Percentiles rank a stretch among this genome's conserved stretches.
Evolutionary conservation across 1,284 basidiomycete genomes (phyloP).

Genomic region (Leccinum solheimii): DNA sequence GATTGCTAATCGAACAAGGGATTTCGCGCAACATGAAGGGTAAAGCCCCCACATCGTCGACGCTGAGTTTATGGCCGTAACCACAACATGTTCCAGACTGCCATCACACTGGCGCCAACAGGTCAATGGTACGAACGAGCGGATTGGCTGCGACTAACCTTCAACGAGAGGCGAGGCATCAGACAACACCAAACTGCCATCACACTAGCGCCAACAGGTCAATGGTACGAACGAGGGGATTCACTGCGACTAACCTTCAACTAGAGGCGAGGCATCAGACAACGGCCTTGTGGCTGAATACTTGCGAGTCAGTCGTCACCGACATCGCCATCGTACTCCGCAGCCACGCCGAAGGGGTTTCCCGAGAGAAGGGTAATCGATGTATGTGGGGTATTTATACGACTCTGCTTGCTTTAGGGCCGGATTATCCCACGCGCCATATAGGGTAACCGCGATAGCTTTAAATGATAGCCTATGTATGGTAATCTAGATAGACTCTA

Average conservation of each 20-base stretch:
- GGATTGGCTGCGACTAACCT: too few species aligned
- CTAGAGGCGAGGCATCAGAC: slow-evolving; percentile 16
- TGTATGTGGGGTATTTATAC: slow-evolving; percentile 19
- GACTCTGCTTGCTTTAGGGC: slow-evolving; percentile 27
- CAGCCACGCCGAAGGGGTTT: slow-evolving; percentile 37
- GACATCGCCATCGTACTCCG: not conserved
- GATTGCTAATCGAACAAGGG: not conserved
- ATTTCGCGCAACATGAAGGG: not conserved
- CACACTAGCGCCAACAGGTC: slow-evolving; percentile 6
- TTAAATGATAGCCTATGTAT: slow-evolving; percentile 3
- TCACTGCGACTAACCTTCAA: not conserved
- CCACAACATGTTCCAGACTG: too few species aligned
- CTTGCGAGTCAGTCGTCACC: slow-evolving; percentile 8
- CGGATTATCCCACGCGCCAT: slow-evolving; percentile 29
- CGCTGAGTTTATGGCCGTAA: too few species aligned
- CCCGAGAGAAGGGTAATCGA: slow-evolving; percentile 14
- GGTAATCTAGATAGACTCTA: slow-evolving; percentile 10
- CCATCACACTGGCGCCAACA: too few species aligned
- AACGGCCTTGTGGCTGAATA: slow-evolving; percentile 20
- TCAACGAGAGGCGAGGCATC: too few species aligned
- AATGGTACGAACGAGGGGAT: not conserved
- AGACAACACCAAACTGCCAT: not conserved
- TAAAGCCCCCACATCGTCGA: not conserved
- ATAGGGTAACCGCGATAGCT: slow-evolving; percentile 6
- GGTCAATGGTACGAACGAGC: too few species aligned